phyloP scores from a whole-genome alignment of 148 eudicot species.

The Arbutus unedo region DNA sequence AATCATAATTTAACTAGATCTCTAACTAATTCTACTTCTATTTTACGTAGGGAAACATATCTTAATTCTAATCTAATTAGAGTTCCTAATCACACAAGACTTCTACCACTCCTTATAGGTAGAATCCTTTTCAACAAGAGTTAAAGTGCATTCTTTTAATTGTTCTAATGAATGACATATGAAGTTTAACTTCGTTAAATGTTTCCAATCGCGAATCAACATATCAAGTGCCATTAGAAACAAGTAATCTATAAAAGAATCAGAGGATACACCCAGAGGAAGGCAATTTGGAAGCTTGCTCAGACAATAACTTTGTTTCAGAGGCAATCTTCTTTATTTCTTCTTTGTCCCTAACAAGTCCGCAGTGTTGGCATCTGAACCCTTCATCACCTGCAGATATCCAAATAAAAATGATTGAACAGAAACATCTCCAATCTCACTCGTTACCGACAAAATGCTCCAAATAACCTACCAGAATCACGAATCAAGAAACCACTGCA shows the following conservation, averaged over 20 bases:
- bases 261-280: conserved; percentile 72
- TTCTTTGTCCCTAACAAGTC: conserved; percentile 58
- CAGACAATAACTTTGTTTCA: conserved; percentile 62
- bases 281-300: conserved; percentile 53
- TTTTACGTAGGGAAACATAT: too few relatives aligned
- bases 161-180: background rate
- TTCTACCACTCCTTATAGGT: too few relatives aligned
- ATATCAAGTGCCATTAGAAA: conserved; percentile 1
- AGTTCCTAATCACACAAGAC: too few relatives aligned
- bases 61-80: too few relatives aligned
- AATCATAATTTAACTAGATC: too few relatives aligned
- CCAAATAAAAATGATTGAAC: conserved; percentile 6
- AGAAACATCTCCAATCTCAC: background rate
- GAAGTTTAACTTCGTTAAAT: background rate
- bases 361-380: conserved; percentile 86
- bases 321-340: conserved; percentile 51
- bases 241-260: conserved; percentile 1
- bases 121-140: background rate
- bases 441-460: background rate
- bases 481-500: conserved; percentile 80
- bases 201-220: background rate
- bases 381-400: conserved; percentile 55
- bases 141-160: background rate
- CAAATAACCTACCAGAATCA: conserved; percentile 53
- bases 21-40: too few relatives aligned